Base-by-base conservation (phyloP, 106 monocot genomes). In the Vanilla planifolia region DNA sequence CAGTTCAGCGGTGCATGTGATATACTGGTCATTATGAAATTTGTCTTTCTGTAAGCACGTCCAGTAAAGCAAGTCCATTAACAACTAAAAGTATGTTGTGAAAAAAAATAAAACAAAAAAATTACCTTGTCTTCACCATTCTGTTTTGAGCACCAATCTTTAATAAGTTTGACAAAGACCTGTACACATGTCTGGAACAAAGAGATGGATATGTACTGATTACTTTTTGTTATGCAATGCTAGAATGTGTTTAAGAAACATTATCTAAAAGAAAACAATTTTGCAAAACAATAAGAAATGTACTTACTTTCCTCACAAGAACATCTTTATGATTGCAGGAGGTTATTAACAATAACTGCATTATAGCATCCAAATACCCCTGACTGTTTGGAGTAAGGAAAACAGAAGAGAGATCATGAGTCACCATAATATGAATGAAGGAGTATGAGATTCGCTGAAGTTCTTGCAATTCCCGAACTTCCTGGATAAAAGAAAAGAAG, bases 381-480 rank as follows among this genome's bases (percentile, higher is more conserved):
- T 59, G 81, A 63, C 76, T 74, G 51, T 74, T 87, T 51, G 80
- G 78, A 24, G 76, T 73, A 44, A 96, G 73, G 19, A 96, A 76
- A 69, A 90, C 67, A 16, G 80, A 81, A 19, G 95, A 96, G 24
- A 96, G 80, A 62, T 86, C 83, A 72, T 91, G 80, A 14, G 67
- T 78, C 29, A 71, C 76, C 69, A 91, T 78, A 55, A 81, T 84
- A 77, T 90, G 95, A 76, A 96, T 83, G 72, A 96, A 96, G 25
- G 86, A 81, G 58, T 77, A 91, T 13, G 91, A 74, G 43, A 71
- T 76, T 14, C 67, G 76, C 32, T 96, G 86, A 51, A 96, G 68
- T 62, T 96, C 95, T 64, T 91, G 90, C 48, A 96, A 71, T 69
- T 96, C 95, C 22, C 95, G 86, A 37, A 87, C 63, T 76, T 96